Base-by-base conservation (phyloP, 2,329 filamentous ascomycete species). In the Hawksworthiomyces lignivorus region DNA sequence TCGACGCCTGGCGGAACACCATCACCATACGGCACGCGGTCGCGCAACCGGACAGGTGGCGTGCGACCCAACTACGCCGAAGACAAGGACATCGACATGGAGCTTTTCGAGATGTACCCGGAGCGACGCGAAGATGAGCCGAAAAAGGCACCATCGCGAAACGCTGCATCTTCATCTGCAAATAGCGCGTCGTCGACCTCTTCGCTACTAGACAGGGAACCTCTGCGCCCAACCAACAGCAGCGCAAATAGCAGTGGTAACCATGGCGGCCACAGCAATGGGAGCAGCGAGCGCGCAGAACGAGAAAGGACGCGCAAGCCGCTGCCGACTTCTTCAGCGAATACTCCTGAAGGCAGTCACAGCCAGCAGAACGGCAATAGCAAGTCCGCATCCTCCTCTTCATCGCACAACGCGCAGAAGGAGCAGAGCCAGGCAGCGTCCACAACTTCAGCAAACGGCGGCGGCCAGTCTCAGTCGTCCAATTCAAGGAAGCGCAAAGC, bases 21-120 rank as follows among this genome's bases (percentile, higher is more conserved):
- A 38, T 80, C 79, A 52, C 81, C 80, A 36, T 96, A 98, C 64
- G 90, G 90, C 56, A 98, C 92, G 60, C 84, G 89, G 55, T 96
- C 89, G 54, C 84, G 92, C 61, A 94, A 94, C 64, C 83, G 89
- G 56, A 82, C 77, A 44, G 84, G 84, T 55, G 79, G 75, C 52
- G 75, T 84, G 53, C 84, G 92, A 52, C 81, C 84, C 51, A 98
- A 98, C 64, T 98, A 98, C 63, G 90, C 92, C 38, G 92, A 98
- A 66, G 86, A 90, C 63, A 85, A 77, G 64, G 90, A 96, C 62
- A 72, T 89, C 52, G 90, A 97, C 56, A 80, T 86, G 63, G 92
- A 97, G 46, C 64, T 73, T 59, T 87, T 88, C 60, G 90, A 96
- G 56, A 75, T 73, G 59, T 67, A 72, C 56, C 60, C 67, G 40